Percentiles rank a stretch among this genome's conserved stretches.
phyloP scores from a whole-genome alignment of 2,329 filamentous ascomycete genomes.

The Colletotrichum godetiae region DNA sequence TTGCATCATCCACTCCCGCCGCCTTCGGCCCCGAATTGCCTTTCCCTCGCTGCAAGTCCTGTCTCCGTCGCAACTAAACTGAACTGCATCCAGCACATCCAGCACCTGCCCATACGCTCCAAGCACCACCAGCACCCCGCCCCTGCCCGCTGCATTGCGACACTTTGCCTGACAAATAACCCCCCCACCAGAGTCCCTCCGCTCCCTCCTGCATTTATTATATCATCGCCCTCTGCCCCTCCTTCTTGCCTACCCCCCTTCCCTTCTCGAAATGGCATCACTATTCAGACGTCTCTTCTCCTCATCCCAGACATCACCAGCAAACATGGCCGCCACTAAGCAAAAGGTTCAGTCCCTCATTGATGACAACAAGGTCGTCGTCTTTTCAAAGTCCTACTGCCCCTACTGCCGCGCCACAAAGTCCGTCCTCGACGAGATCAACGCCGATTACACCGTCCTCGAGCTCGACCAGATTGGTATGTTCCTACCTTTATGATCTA shows the following conservation, averaged over 20 bases:
- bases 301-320: constrained; percentile 58
- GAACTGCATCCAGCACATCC: not conserved
- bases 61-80: not conserved
- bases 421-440: constrained; percentile 74
- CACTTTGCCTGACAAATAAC: constrained; percentile 10
- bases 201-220: constrained; percentile 5
- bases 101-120: not conserved
- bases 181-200: not conserved
- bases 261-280: constrained; percentile 67
- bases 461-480: constrained; percentile 89
- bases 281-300: constrained; percentile 76
- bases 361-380: constrained; percentile 88
- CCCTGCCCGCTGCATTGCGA: not conserved
- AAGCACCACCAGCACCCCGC: not conserved
- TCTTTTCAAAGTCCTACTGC: constrained; percentile 98
- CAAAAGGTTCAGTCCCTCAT: constrained; percentile 88
- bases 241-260: not conserved
- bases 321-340: constrained; percentile 85
- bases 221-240: constrained; percentile 4
- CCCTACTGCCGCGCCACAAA: constrained; percentile 90
- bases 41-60: not conserved
- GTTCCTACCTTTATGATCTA: no score
- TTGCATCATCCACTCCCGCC: constrained; percentile 30
- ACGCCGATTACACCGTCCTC: constrained; percentile 78
- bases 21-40: constrained; percentile 4